Evolutionary conservation across 1,139 yeast species (phyloP), one percentile per base, ranked within the genome.

Genomic region (Yamadazyma dushanensis): DNA sequence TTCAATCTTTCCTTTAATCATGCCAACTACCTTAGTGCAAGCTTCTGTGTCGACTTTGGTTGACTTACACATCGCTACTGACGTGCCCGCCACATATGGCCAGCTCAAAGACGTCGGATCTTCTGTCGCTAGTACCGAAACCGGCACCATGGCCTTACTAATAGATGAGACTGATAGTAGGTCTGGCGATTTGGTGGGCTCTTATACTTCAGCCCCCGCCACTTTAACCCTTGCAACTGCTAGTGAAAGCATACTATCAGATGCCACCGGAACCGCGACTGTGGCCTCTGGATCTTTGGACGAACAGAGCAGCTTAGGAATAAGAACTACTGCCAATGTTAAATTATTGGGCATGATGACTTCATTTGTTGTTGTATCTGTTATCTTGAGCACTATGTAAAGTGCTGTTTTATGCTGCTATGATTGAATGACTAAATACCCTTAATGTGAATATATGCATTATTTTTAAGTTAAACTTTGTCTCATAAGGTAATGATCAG

Each of bases 221-320:
- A 46, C 45, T 2, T 42, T 46, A 16, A 38, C 43, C 1, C 40
- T 47, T 18, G 45, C 36, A 17, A 36, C 42, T 15, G 45, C 45
- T 18, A 46, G 49, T 35, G 47, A 43, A 1, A 36, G 41, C 2
- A 36, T 44, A 38, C 38, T 47, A 43, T 40, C 47, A 7, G 24
- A 24, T 18, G 31, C 40, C 3, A 16, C 29, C 2, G 22, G 18
- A 1, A 5, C 31, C 11, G n/a, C 29, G 7, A 15, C 13, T 11
- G n/a, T 11, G 10, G 33, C 33, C 16, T 33, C 38, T 2, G 44
- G 44, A 4, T 38, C 41, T 4, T 36, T 40, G 26, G 44, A 40
- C 17, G 32, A 39, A 16, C 17, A 25, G 6, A 31, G 19, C 13
- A 34, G 26, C 14, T 34, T 24, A 8, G 24, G 25, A 11, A 5